Percentiles rank a stretch among this genome's conserved stretches.
Evolutionary conservation across 1,284 basidiomycete species (phyloP).

Genomic region (Sutorius eximius): DNA sequence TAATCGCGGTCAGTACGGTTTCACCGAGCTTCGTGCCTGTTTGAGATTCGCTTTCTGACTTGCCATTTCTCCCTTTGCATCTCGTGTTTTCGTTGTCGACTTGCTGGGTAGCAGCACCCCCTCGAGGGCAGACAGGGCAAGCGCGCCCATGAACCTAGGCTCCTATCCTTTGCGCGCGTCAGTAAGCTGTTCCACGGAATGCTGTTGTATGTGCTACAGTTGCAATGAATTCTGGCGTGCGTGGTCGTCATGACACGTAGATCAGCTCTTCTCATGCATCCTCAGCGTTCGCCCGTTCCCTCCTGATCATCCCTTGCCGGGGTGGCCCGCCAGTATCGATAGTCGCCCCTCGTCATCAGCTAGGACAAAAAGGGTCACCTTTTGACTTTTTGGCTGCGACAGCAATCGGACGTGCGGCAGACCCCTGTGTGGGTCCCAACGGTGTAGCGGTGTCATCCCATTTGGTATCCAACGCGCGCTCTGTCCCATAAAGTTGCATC

Average conservation of each 20-base stretch:
- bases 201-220: constrained; percentile 1
- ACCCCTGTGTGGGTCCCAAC: background rate
- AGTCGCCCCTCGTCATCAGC: background rate
- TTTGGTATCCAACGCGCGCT: background rate
- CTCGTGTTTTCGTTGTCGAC: background rate
- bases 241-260: constrained; percentile 7
- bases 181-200: background rate
- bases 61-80: background rate
- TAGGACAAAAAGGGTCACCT: background rate
- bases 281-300: background rate
- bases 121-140: constrained; percentile 7
- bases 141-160: constrained; percentile 7
- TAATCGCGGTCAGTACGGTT: constrained; percentile 1
- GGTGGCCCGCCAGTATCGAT: background rate
- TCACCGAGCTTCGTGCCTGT: background rate
- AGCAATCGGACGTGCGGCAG: background rate
- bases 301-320: background rate
- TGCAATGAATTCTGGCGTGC: constrained; percentile 1
- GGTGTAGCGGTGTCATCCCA: background rate
- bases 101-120: constrained; percentile 1
- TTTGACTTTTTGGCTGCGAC: constrained; percentile 6
- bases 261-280: background rate
- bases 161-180: background rate
- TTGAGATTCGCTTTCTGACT: constrained; percentile 12
- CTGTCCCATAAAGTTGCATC: background rate